These are phyloP conservation scores for Zarea fungicola DNA, from an alignment of 2,329 filamentous ascomycete genomes.

Conservation along the genomic window DNA sequence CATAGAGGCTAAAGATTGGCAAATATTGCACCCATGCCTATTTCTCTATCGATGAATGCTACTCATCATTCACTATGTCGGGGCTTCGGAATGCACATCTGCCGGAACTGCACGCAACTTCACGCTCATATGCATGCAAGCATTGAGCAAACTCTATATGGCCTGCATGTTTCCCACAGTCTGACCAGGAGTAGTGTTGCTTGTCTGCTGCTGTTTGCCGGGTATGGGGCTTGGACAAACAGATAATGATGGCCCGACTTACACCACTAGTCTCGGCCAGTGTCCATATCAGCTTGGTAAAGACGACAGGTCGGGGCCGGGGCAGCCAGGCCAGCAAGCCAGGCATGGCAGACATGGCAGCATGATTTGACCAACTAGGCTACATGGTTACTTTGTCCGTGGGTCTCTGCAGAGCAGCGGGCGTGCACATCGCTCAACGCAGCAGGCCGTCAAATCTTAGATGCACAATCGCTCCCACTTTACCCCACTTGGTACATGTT, in stretches of 20 bases:
- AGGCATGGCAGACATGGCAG: neutral
- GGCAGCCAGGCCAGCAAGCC: neutral
- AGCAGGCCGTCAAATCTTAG: slow-evolving; percentile 5
- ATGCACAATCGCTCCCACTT: slow-evolving; percentile 4
- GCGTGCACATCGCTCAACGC: neutral
- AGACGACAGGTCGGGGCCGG: no score
- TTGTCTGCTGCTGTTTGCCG: neutral
- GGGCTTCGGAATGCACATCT: no score
- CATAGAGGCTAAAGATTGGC: no score
- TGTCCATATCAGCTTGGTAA: neutral
- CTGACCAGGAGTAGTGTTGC: neutral
- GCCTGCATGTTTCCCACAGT: neutral
- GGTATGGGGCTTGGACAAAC: neutral
- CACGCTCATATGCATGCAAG: neutral
- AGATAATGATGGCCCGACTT: neutral
- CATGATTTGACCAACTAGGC: neutral
- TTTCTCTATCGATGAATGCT: no score
- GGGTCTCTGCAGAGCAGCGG: neutral
- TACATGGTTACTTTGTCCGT: neutral
- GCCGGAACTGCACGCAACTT: neutral
- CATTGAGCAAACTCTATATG: neutral
- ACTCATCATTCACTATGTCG: no score
- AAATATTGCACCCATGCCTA: no score
- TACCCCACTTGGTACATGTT: slow-evolving; percentile 3
- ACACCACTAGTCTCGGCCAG: neutral